Percentiles rank a stretch among this genome's conserved stretches.
These are phyloP conservation scores for Oligophagozyma castellii DNA, from an alignment of 1,139 yeast species.

Conservation along the genomic window DNA sequence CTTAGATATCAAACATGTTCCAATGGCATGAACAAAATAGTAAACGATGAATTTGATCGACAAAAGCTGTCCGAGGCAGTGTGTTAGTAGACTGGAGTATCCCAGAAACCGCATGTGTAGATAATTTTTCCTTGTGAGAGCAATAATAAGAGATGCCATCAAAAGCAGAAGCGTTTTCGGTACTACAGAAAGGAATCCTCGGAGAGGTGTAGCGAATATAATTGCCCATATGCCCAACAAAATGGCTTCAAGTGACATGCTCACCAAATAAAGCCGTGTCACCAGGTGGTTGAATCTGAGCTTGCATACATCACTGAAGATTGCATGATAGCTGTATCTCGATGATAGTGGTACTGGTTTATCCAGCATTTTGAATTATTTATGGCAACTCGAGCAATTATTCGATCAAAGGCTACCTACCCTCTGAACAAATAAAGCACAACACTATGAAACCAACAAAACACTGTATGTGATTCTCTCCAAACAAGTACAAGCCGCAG, in stretches of 20 bases:
- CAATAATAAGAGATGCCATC: constrained; percentile 29
- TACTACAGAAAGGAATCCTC: constrained; percentile 18
- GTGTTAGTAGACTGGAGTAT: constrained; percentile 37
- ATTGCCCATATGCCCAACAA: constrained; percentile 18
- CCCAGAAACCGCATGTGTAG: constrained; percentile 39
- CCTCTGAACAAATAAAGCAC: too few relatives aligned
- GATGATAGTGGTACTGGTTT: constrained; percentile 13
- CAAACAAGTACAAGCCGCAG: too few relatives aligned
- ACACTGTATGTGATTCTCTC: too few relatives aligned
- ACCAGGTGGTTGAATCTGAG: constrained; percentile 28
- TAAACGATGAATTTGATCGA: constrained; percentile 29
- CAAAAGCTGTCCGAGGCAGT: constrained; percentile 34
- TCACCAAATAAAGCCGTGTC: constrained; percentile 25
- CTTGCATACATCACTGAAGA: constrained; percentile 28
- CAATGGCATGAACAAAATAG: constrained; percentile 26
- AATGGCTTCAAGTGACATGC: constrained; percentile 23
- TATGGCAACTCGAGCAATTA: too few relatives aligned
- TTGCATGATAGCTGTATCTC: constrained; percentile 26
- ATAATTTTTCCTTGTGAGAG: constrained; percentile 35
- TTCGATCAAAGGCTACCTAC: too few relatives aligned
- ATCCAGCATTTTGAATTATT: too few relatives aligned
- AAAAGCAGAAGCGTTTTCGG: constrained; percentile 24
- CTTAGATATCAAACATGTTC: too few relatives aligned
- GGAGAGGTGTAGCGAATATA: background rate
- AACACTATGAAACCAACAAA: too few relatives aligned